Conservation (phyloP, 1,284 basidiomycete genomes). For the Fomitopsis betulina region DNA sequence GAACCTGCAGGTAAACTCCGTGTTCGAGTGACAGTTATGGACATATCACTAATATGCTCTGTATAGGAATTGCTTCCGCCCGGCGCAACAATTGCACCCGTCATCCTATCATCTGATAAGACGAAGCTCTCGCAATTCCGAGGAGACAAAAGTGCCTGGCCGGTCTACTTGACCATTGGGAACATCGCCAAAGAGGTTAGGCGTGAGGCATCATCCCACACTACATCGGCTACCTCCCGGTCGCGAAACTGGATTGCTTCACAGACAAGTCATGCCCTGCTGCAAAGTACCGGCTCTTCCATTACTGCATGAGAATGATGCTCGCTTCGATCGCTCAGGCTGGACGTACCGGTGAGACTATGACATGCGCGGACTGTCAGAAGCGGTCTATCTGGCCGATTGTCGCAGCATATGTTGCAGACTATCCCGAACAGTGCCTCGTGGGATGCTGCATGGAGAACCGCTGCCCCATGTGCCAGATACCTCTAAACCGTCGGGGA, state of each 20-base stretch:
- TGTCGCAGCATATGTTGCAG: constrained; percentile 15
- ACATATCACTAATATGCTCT: neutral
- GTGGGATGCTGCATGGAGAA: constrained; percentile 8
- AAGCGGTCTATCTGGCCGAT: constrained; percentile 14
- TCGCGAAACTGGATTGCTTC: constrained; percentile 32
- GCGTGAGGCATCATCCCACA: constrained; percentile 21
- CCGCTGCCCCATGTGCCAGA: neutral
- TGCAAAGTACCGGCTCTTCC: constrained; percentile 16
- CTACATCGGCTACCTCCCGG: constrained; percentile 35
- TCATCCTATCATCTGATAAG: constrained; percentile 38
- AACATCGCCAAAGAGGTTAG: constrained; percentile 30
- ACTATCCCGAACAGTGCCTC: constrained; percentile 22
- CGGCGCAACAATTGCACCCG: constrained; percentile 34
- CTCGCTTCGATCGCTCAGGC: constrained; percentile 10
- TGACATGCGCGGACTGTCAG: constrained; percentile 13
- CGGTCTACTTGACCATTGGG: constrained; percentile 33
- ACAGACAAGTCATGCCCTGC: constrained; percentile 9
- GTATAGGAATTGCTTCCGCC: neutral
- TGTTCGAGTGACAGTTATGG: too few species aligned
- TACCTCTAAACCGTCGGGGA: neutral
- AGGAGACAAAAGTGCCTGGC: constrained; percentile 32
- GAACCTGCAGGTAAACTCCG: constrained; percentile 24
- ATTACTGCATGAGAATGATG: constrained; percentile 15
- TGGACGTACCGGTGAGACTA: constrained; percentile 8
- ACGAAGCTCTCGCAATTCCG: constrained; percentile 30